Percentiles rank a stretch among this genome's conserved stretches.
These are phyloP conservation scores for Fraxinus americana DNA, from an alignment of 257 asterid genomes.

Conservation along the genomic window DNA sequence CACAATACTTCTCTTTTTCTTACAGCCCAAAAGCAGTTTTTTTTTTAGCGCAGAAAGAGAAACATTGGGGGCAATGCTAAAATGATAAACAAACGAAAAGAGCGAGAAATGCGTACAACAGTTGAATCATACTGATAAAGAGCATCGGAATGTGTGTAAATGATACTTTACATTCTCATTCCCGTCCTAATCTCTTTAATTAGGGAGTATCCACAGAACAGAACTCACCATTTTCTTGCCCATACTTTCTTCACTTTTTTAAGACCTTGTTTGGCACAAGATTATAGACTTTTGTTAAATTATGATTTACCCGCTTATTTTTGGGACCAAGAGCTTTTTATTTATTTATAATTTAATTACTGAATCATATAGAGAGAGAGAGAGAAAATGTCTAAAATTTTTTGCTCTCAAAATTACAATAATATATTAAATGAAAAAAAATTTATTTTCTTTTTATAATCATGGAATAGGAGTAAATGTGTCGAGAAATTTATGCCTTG, in stretches of 20 bases:
- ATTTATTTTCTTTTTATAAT: background rate
- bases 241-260: background rate
- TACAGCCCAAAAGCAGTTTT: slow-evolving; percentile 15
- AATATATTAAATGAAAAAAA: too few species aligned
- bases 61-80: slow-evolving; percentile 25
- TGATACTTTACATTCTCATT: slow-evolving; percentile 34
- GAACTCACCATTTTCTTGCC: slow-evolving; percentile 29
- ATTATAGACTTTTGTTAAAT: too few species aligned
- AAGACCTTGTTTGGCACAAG: background rate
- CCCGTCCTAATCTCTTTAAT: slow-evolving; percentile 27
- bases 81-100: slow-evolving; percentile 24
- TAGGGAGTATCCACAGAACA: background rate
- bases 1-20: slow-evolving; percentile 35
- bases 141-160: slow-evolving; percentile 48
- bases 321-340: too few species aligned
- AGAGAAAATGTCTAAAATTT: too few species aligned
- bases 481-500: background rate
- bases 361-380: too few species aligned
- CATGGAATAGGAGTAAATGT: background rate
- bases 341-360: too few species aligned
- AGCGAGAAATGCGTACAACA: slow-evolving; percentile 30
- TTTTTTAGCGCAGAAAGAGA: slow-evolving; percentile 11
- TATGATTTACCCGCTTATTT: too few species aligned
- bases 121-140: slow-evolving; percentile 19
- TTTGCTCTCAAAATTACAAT: too few species aligned